Percentiles rank a stretch among this genome's conserved stretches.
These are phyloP conservation scores for Pilobolus umbonatus DNA, from an alignment of 192 early-diverging fungal genomes.

Conservation along the genomic window DNA sequence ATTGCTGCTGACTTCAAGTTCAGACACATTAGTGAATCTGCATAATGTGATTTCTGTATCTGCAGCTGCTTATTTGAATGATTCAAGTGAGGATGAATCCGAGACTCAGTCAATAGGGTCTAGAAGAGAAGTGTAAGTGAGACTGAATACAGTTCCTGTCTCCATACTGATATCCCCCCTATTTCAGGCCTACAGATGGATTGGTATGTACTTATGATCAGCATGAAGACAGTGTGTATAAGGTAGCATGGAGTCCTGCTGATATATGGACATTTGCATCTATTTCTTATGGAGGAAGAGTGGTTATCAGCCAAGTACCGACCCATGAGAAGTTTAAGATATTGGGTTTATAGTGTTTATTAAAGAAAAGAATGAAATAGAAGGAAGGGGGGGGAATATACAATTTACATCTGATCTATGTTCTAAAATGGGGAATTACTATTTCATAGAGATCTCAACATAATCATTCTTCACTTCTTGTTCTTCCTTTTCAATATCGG, in stretches of 20 bases:
- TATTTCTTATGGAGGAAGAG: slow-evolving; percentile 87
- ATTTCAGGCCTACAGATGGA: slow-evolving; percentile 72
- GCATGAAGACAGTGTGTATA: slow-evolving; percentile 93
- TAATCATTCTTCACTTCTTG: background rate
- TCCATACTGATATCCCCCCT: slow-evolving; percentile 24
- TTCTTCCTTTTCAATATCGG: slow-evolving; percentile 33
- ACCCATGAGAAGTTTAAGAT: slow-evolving; percentile 29
- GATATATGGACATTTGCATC: slow-evolving; percentile 96
- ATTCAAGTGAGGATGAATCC: slow-evolving; percentile 33
- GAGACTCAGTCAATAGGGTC: background rate
- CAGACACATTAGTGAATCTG: slow-evolving; percentile 85
- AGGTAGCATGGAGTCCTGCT: slow-evolving; percentile 81
- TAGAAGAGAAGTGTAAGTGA: slow-evolving; percentile 6
- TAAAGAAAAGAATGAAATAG: background rate
- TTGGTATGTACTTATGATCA: slow-evolving; percentile 86
- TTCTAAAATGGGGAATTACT: background rate
- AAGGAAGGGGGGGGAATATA: slow-evolving; percentile 3
- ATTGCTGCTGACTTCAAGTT: slow-evolving; percentile 77
- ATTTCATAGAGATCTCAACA: background rate
- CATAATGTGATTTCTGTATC: slow-evolving; percentile 84
- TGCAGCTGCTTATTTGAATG: slow-evolving; percentile 53
- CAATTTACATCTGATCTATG: background rate
- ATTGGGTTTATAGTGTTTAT: slow-evolving; percentile 23
- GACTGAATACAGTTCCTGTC: background rate
- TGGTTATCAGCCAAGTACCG: slow-evolving; percentile 93